Base-by-base conservation (phyloP, 2,329 filamentous ascomycete species). In the Aspergillus latus region DNA sequence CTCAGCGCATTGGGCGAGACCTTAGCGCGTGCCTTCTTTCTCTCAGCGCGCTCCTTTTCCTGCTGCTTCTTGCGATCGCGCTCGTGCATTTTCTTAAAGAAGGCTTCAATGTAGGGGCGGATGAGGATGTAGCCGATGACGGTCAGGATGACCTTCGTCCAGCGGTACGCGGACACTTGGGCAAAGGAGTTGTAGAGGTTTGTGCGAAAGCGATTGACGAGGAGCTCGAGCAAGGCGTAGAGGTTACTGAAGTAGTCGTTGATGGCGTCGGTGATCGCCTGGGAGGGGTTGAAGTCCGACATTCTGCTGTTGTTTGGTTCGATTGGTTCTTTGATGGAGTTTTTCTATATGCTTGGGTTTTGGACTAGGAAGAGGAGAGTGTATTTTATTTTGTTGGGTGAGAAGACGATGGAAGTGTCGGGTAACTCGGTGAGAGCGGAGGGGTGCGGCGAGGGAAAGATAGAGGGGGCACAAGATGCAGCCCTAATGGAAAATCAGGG, bases 41-140 rank as follows among this genome's bases (percentile, higher is more conserved):
- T 50, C 39, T 76, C 73, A 65, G 86, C 85, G 68, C 88, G 79
- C 68, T 87, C 80, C 66, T 81, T 81, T 70, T 86, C 83, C 68
- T 89, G 64, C 52, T 67, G 52, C 62, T 70, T 70, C 34, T 57
- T 61, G 52, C 65, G 66, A 11, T 72, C 67, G 3, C 63, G 66
- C 4, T 73, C 72, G 32, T 69, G 85, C 60, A 81, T 74, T 65
- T 83, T 84, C 58, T 81, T 84, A 64, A 85, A 85, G 37, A 85
- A 73, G 68, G 87, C 88, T 66, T 92, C 80, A 50, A 92, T 72
- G 70, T 90, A 91, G 0, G 89, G 89, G 1, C 90, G 85, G 28
- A 91, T 66, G 52, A 94, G 81, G 61, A 86, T 69, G 77, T 93
- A 95, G 54, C 84, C 86, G 66, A 90, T 84, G 21, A 91, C 82